These are phyloP conservation scores for Cladophialophora chaetospira DNA, from an alignment of 2,329 filamentous ascomycete genomes.

Conservation along the genomic window DNA sequence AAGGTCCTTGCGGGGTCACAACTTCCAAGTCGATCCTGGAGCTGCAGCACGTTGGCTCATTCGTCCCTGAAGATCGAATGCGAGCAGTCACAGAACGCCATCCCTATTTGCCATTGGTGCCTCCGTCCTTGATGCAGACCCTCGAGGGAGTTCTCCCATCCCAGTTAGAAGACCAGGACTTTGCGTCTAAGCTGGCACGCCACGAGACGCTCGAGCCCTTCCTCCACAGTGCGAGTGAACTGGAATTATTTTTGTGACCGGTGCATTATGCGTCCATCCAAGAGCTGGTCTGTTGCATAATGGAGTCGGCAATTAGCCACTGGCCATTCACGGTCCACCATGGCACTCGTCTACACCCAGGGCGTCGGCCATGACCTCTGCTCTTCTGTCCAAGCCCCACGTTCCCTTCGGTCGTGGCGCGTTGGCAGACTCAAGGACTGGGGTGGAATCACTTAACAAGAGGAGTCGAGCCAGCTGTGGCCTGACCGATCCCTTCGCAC, in stretches of 20 bases:
- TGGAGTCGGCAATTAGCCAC: conserved; percentile 15
- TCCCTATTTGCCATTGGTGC: conserved; percentile 1
- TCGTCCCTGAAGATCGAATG: conserved; percentile 9
- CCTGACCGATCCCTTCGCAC: not conserved
- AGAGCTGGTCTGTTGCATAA: not conserved
- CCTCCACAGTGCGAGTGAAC: not conserved
- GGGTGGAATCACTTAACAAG: not conserved
- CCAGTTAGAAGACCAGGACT: not conserved
- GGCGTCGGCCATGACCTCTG: conserved; percentile 1
- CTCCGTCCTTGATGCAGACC: not conserved
- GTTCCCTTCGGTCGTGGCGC: conserved; percentile 2
- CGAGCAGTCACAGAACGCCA: conserved; percentile 6
- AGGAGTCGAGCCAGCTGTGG: conserved; percentile 1
- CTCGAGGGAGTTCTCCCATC: not conserved
- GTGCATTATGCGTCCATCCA: conserved; percentile 4
- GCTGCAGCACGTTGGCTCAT: not conserved
- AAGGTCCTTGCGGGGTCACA: conserved; percentile 12
- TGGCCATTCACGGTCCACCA: conserved; percentile 2
- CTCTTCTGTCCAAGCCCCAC: conserved; percentile 9
- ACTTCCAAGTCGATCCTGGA: not conserved
- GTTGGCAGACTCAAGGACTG: not conserved
- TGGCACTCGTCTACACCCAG: not conserved
- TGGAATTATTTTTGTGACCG: conserved; percentile 24
- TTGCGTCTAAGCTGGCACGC: not conserved
- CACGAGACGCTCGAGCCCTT: conserved; percentile 3